A percentile compares a stretch with the other conserved stretches of the same genome.
phyloP scores from a whole-genome alignment of 2,329 filamentous ascomycete species.

The Beauveria brongniartii region DNA sequence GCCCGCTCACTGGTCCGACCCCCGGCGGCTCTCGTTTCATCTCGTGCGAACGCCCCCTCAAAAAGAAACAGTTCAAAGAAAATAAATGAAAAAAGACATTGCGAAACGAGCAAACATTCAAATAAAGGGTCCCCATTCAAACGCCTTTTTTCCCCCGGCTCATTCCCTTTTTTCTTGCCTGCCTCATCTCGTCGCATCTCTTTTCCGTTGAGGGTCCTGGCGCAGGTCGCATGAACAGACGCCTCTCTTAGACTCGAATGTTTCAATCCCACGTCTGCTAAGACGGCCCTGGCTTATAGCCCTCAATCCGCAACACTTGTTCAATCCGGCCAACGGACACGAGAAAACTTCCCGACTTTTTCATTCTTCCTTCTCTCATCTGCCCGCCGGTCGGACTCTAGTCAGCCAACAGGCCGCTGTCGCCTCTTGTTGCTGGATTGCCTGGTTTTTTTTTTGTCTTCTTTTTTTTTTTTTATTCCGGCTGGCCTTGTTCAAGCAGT shows the following conservation, averaged over 20 bases:
- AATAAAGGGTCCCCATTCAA: background rate
- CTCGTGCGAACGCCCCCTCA: background rate
- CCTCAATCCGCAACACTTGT: background rate
- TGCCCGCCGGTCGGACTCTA: background rate
- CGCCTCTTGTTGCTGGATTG: conserved; percentile 19
- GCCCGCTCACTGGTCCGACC: background rate
- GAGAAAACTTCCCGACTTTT: conserved; percentile 6
- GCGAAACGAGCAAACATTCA: background rate
- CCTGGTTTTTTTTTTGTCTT: conserved; percentile 16
- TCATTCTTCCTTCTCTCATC: conserved; percentile 12
- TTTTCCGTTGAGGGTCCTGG: background rate
- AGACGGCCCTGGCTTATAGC: background rate
- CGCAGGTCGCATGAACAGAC: background rate
- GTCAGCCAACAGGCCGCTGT: background rate
- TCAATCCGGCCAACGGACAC: background rate
- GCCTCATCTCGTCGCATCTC: background rate
- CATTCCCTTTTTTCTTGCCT: background rate
- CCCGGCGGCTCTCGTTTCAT: background rate
- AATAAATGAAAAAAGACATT: background rate
- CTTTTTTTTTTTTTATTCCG: background rate
- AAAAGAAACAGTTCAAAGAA: background rate
- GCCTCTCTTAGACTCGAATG: background rate
- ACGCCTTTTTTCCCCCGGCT: background rate
- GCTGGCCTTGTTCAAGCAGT: background rate
- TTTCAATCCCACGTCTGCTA: background rate